Evolutionary conservation across 2,329 filamentous ascomycete genomes (phyloP), one percentile per base, ranked within the genome.

Genomic region (Reticulascus tulasneorum): DNA sequence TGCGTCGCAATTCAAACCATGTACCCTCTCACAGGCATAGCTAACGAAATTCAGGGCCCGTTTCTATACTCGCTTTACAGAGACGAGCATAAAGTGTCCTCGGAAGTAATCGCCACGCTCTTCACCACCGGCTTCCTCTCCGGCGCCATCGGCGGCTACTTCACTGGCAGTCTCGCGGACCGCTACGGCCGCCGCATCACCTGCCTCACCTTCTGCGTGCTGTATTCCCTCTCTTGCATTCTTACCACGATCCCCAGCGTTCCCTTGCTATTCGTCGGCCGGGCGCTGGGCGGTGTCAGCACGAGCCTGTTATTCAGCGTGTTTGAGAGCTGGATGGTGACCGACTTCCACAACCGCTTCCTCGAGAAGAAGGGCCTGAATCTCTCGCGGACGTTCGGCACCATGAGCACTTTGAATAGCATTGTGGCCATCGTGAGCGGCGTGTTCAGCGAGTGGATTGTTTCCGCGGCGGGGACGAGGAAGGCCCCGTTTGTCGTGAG

Each of bases 271-370:
- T 70, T 77, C 35, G 36, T 64, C 2, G 77, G 77, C 10, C 63
- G 77, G 31, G 52, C 73, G 1, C 62, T 78, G 5, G 74, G 73
- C 16, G 77, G 77, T 1, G 41, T 79, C 29, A 69, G 67, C 19
- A 73, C 74, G 22, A 77, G 73, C 18, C 53, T 80, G 25, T 61
- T 80, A 20, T 79, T 75, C 59, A 75, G 67, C 27, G 71, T 69
- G 6, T 79, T 79, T 44, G 75, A 81, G 52, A 75, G 71, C 47
- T 81, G 76, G 75, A 73, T 80, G 62, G 68, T 80, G 19, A 67
- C 71, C 4, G 73, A 77, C 44, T 75, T 69, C 42, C 64, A 71
- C 40, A 57, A 58, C 35, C 57, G 66, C 26, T 56, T 60, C 24
- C 49, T 72, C 20, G 60, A 60, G 19, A 54, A 60, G 9, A 54